A percentile compares a stretch with the other conserved stretches of the same genome.
phyloP scores from a whole-genome alignment of 106 monocot genomes.

The Allium sativum region DNA sequence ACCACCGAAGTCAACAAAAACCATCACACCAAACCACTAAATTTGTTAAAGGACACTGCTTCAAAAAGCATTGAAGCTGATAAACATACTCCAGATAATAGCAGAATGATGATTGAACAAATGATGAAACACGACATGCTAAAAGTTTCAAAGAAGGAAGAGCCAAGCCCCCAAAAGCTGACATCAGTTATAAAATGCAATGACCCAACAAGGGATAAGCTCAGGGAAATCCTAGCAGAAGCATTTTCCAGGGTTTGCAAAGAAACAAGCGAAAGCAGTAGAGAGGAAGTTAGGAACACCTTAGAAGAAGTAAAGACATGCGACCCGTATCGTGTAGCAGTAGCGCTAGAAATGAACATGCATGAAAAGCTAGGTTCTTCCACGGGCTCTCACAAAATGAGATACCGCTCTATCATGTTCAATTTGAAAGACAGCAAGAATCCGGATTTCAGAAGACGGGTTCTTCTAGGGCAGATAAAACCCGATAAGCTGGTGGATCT shows the following conservation, averaged over 20 bases:
- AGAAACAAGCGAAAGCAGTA: conserved; percentile 38
- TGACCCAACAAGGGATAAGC: conserved; percentile 53
- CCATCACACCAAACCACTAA: neutral
- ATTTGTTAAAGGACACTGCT: neutral
- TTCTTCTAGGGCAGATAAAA: conserved; percentile 59
- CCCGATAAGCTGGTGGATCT: conserved; percentile 42
- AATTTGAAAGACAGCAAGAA: conserved; percentile 85
- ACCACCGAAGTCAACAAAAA: conserved; percentile 17
- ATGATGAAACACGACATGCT: conserved; percentile 1
- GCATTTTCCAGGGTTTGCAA: conserved; percentile 52
- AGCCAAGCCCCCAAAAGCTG: conserved; percentile 34
- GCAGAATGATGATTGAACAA: conserved; percentile 7
- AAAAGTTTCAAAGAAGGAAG: conserved; percentile 9
- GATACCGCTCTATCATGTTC: conserved; percentile 85
- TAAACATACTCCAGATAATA: conserved; percentile 2
- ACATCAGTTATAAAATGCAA: conserved; percentile 63
- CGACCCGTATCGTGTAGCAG: conserved; percentile 73
- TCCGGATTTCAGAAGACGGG: conserved; percentile 80
- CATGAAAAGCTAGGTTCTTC: conserved; percentile 73
- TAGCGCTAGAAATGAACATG: conserved; percentile 53
- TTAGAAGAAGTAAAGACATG: conserved; percentile 50
- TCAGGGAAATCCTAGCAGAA: conserved; percentile 67
- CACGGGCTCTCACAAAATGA: conserved; percentile 51
- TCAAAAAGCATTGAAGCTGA: conserved; percentile 23
- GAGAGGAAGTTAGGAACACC: conserved; percentile 50